Evolutionary conservation across 2,329 filamentous ascomycete genomes (phyloP).

Genomic region (Furcasterigmium sp.): DNA sequence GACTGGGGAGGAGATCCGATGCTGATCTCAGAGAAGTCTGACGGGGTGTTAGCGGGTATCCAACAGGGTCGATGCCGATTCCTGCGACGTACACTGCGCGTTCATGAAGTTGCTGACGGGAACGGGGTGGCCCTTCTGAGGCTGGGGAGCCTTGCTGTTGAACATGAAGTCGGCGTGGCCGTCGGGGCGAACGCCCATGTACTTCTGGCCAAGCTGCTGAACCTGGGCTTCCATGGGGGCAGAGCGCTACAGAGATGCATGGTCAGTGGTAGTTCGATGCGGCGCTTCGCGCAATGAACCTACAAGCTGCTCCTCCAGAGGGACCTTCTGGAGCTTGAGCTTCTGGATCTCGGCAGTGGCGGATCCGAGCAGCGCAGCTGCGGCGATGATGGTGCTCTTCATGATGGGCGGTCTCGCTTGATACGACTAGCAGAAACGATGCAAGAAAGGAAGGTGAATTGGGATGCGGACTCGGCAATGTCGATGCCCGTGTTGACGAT

Average conservation of each 20-base stretch:
- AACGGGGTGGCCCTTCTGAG: conserved; percentile 68
- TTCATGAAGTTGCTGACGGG: conserved; percentile 97
- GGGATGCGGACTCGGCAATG: too few relatives aligned
- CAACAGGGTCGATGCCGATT: not conserved
- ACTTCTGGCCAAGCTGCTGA: conserved; percentile 86
- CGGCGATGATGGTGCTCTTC: conserved; percentile 79
- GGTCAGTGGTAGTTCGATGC: conserved; percentile 8
- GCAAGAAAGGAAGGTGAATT: not conserved
- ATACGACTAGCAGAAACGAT: not conserved
- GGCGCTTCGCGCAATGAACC: conserved; percentile 25
- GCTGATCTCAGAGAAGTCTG: conserved; percentile 95
- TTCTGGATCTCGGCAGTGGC: conserved; percentile 86
- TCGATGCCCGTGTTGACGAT: not conserved
- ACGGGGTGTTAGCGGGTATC: not conserved
- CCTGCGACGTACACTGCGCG: conserved; percentile 77
- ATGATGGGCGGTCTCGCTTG: conserved; percentile 47
- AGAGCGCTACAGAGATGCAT: conserved; percentile 49
- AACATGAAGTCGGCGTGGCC: conserved; percentile 72
- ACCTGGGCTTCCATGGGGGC: conserved; percentile 78
- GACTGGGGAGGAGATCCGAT: conserved; percentile 87
- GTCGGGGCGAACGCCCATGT: conserved; percentile 76
- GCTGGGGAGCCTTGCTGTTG: conserved; percentile 63
- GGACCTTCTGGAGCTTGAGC: conserved; percentile 96
- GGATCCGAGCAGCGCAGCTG: conserved; percentile 75
- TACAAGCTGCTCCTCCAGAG: conserved; percentile 88